phyloP scores from a whole-genome alignment of 2,329 filamentous ascomycete genomes.

The Zymoseptoria brevis region DNA sequence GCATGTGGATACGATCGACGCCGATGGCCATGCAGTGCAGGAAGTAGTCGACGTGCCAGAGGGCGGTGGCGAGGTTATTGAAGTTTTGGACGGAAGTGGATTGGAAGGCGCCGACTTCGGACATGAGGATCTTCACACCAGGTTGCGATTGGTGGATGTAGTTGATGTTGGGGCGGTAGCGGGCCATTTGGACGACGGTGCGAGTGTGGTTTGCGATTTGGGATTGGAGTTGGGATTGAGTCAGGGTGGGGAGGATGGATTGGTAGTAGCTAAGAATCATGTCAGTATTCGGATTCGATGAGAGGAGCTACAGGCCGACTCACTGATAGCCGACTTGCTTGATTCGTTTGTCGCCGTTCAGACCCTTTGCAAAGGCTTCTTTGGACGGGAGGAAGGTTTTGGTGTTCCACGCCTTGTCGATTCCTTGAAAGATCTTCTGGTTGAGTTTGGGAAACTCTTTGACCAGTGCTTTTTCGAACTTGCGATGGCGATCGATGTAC shows the following conservation, averaged over 20 bases:
- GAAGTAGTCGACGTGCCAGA: constrained; percentile 7
- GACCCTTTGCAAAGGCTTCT: background rate
- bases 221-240: constrained; percentile 2
- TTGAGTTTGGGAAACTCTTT: constrained; percentile 1
- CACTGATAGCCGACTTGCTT: constrained; percentile 7
- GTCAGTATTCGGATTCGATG: background rate
- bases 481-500: constrained; percentile 4
- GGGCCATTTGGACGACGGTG: constrained; percentile 1
- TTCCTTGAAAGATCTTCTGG: constrained; percentile 4
- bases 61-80: constrained; percentile 7
- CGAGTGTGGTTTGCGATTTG: constrained; percentile 6
- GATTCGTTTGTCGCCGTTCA: background rate
- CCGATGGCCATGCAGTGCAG: constrained; percentile 5
- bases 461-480: constrained; percentile 1
- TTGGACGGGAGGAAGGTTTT: background rate
- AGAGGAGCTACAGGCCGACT: background rate
- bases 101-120: constrained; percentile 3
- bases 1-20: constrained; percentile 4
- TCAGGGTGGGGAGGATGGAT: background rate
- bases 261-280: constrained; percentile 3
- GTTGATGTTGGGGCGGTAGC: constrained; percentile 1
- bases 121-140: constrained; percentile 1
- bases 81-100: background rate
- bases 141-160: background rate
- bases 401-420: constrained; percentile 5